These are phyloP conservation scores for Talaromyces sp. DNA, from an alignment of 2,329 filamentous ascomycete species.

Conservation along the genomic window DNA sequence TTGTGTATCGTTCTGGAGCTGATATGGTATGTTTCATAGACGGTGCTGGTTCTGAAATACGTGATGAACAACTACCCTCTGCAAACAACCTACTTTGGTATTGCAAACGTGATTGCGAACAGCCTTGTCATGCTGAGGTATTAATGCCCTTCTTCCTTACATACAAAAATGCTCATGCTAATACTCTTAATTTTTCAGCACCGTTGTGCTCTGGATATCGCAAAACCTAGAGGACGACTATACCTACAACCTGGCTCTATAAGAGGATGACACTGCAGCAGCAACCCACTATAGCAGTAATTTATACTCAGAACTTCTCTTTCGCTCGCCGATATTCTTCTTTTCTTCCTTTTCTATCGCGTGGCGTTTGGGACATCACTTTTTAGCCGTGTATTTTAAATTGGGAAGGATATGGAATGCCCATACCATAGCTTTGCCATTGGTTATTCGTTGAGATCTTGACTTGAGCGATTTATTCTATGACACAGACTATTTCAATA, in stretches of 20 bases:
- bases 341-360: neutral
- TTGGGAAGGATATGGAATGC: neutral
- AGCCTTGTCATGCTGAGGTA: slow-evolving; percentile 63
- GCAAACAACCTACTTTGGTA: slow-evolving; percentile 62
- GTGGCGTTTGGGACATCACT: neutral
- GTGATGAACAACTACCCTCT: slow-evolving; percentile 55
- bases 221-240: slow-evolving; percentile 72
- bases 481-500: neutral
- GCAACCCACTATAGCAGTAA: neutral
- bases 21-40: slow-evolving; percentile 27
- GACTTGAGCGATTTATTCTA: neutral
- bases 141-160: slow-evolving; percentile 16
- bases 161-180: slow-evolving; percentile 18
- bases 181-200: slow-evolving; percentile 36
- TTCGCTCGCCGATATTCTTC: neutral
- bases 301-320: neutral
- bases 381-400: neutral
- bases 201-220: slow-evolving; percentile 62
- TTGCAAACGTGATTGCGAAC: slow-evolving; percentile 62
- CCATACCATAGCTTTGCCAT: neutral
- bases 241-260: slow-evolving; percentile 64
- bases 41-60: slow-evolving; percentile 65
- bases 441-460: neutral
- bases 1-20: neutral
- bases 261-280: slow-evolving; percentile 14